A percentile compares a stretch with the other conserved stretches of the same genome.
These are phyloP conservation scores for Yamadazyma sp. DNA, from an alignment of 805 yeast species.

Conservation along the genomic window DNA sequence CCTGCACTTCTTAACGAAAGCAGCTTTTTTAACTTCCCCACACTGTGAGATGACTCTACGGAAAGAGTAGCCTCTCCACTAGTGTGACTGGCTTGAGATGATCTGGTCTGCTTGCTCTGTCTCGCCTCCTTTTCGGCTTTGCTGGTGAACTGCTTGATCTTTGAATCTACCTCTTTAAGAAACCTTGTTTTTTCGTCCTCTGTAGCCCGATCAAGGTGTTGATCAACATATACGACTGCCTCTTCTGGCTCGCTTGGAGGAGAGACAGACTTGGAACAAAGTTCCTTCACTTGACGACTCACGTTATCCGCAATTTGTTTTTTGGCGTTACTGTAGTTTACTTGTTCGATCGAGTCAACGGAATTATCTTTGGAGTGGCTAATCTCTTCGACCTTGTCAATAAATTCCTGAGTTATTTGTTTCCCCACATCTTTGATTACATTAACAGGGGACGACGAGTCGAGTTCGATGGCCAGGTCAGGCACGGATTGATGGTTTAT, in stretches of 20 bases:
- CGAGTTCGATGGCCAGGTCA: not conserved
- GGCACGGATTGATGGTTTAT: too few species aligned
- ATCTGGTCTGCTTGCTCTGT: too few species aligned
- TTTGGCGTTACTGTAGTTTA: conserved; percentile 23
- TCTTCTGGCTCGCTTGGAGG: conserved; percentile 14
- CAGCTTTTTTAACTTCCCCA: conserved; percentile 3
- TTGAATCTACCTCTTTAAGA: conserved; percentile 28
- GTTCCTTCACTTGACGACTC: conserved; percentile 28
- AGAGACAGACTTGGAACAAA: conserved; percentile 19
- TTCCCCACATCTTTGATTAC: conserved; percentile 34
- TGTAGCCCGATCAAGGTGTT: conserved; percentile 1
- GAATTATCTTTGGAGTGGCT: conserved; percentile 20
- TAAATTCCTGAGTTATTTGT: conserved; percentile 32
- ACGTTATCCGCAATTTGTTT: conserved; percentile 32
- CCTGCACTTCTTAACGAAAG: conserved; percentile 4
- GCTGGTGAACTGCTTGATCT: conserved; percentile 19
- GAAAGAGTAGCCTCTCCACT: too few species aligned
- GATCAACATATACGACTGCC: not conserved
- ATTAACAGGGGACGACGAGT: too few species aligned
- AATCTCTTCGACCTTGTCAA: conserved; percentile 33
- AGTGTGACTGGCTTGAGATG: too few species aligned
- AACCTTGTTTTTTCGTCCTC: conserved; percentile 24
- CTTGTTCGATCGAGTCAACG: conserved; percentile 17
- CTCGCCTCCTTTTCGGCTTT: conserved; percentile 1
- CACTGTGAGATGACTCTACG: conserved; percentile 2